Evolutionary conservation across 805 yeast species (phyloP).

Genomic region (Yarrowia osloensis): DNA sequence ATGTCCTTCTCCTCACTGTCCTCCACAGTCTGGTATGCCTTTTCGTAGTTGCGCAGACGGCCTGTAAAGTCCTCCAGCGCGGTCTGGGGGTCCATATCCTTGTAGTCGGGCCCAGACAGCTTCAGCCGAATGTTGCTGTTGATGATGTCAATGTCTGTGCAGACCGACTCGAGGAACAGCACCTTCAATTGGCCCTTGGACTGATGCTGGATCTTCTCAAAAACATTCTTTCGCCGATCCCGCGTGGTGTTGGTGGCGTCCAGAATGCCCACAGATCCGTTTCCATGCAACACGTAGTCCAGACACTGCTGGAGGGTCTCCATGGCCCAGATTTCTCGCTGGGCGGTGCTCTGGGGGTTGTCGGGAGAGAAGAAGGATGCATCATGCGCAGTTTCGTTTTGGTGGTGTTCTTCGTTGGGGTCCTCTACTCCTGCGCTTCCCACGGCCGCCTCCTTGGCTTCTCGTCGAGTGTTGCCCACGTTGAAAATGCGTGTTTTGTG

Average conservation of each 20-base stretch:
- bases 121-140: conserved; percentile 84
- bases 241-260: conserved; percentile 91
- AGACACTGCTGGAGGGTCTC: conserved; percentile 79
- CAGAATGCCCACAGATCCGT: conserved; percentile 88
- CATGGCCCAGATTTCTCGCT: conserved; percentile 95
- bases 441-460: conserved; percentile 47
- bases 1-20: conserved; percentile 70
- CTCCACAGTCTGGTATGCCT: conserved; percentile 87
- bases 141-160: conserved; percentile 75
- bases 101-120: conserved; percentile 90
- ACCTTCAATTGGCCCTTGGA: conserved; percentile 60
- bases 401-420: neutral
- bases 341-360: conserved; percentile 59
- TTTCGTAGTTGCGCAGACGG: conserved; percentile 78
- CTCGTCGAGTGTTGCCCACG: conserved; percentile 92
- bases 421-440: neutral
- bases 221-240: conserved; percentile 65
- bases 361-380: conserved; percentile 87
- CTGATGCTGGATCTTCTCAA: conserved; percentile 47
- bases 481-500: conserved; percentile 88
- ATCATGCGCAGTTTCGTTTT: conserved; percentile 50
- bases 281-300: conserved; percentile 75
- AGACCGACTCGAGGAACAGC: conserved; percentile 80
- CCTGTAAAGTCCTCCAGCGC: conserved; percentile 83
- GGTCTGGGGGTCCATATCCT: conserved; percentile 73